Evolutionary conservation across 352 stramenopile species (phyloP).

Genomic region (Peronospora tabacina): DNA sequence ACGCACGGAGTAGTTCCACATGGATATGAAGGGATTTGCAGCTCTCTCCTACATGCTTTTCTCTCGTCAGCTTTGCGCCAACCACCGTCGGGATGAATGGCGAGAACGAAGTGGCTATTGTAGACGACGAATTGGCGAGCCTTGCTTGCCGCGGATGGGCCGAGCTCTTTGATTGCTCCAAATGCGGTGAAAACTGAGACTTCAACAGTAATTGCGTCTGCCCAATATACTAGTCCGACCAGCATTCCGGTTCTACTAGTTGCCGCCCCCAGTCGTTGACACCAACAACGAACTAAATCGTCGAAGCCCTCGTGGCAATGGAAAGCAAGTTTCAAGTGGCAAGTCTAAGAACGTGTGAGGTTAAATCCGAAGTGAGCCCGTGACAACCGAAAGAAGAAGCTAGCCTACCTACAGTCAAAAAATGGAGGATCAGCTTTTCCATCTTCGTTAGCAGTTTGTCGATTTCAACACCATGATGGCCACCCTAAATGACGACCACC

Average conservation of each 20-base stretch:
- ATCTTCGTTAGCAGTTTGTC: conserved; percentile 24
- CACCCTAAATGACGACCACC: too few relatives aligned
- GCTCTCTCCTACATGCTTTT: neutral
- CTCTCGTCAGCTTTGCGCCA: neutral
- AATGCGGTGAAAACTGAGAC: conserved; percentile 7
- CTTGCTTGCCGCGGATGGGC: conserved; percentile 23
- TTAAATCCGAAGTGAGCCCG: conserved; percentile 34
- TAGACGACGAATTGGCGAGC: conserved; percentile 28
- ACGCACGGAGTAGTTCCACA: neutral
- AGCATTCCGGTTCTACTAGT: conserved; percentile 1
- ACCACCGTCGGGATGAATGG: conserved; percentile 9
- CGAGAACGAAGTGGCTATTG: conserved; percentile 11
- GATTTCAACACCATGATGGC: conserved; percentile 6
- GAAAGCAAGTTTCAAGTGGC: conserved; percentile 5
- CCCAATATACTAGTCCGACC: neutral
- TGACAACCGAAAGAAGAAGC: conserved; percentile 35
- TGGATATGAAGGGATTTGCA: neutral
- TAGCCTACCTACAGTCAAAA: conserved; percentile 36
- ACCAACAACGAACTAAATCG: conserved; percentile 3
- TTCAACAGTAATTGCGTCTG: neutral
- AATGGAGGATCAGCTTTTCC: conserved; percentile 31
- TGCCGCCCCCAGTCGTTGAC: neutral
- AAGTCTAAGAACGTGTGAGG: conserved; percentile 24
- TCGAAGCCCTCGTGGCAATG: neutral
- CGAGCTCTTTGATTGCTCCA: conserved; percentile 4